These are phyloP conservation scores for Alternaria metachromatica DNA, from an alignment of 2,329 filamentous ascomycete genomes.

Conservation along the genomic window DNA sequence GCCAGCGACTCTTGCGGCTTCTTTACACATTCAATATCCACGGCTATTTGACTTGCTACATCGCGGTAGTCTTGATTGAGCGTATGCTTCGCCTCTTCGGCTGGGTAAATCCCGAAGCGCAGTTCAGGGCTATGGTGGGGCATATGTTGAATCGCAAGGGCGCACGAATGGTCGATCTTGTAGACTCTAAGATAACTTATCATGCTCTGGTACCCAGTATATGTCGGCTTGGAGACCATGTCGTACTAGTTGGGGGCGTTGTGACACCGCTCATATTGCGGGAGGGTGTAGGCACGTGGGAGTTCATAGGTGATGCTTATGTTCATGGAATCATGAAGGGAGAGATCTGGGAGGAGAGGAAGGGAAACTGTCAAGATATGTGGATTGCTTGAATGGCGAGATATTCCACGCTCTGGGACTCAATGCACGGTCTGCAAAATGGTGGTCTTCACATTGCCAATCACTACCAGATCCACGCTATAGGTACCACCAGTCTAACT, in stretches of 20 bases:
- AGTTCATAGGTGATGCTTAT: background rate
- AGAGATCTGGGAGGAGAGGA: background rate
- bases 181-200: accelerated
- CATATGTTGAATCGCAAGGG: background rate
- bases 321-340: background rate
- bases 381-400: background rate
- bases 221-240: background rate
- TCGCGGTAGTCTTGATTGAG: background rate
- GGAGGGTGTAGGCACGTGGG: background rate
- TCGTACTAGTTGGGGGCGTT: background rate
- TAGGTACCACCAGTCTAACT: background rate
- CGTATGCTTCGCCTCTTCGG: background rate
- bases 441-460: background rate
- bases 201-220: background rate
- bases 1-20: background rate
- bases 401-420: background rate
- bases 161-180: background rate
- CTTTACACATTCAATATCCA: background rate
- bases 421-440: background rate
- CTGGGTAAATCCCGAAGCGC: background rate
- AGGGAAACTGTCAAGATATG: background rate
- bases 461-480: background rate
- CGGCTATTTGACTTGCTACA: background rate
- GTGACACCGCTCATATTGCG: background rate
- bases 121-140: background rate